Conservation (phyloP, 2,329 filamentous ascomycete species). For the Chrysosporium keratinophilum region DNA sequence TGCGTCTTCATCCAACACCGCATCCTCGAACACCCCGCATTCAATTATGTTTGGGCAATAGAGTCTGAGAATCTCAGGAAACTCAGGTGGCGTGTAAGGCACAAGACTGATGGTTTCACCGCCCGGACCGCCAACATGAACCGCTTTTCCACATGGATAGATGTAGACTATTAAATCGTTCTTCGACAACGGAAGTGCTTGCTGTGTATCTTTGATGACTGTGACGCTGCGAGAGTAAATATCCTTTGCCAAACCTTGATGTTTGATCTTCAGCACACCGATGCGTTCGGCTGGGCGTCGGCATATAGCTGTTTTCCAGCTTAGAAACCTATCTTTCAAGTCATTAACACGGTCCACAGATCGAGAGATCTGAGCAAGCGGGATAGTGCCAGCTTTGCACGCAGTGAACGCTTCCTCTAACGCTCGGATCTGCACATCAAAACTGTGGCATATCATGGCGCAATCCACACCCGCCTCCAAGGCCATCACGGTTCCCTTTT, state of each 20-base stretch:
- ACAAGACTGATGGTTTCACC: conserved; percentile 29
- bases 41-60: conserved; percentile 24
- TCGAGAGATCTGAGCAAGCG: conserved; percentile 24
- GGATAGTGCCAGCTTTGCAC: conserved; percentile 28
- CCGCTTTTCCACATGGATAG: conserved; percentile 29
- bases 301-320: conserved; percentile 25
- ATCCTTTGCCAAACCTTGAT: conserved; percentile 24
- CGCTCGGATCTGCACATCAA: conserved; percentile 32
- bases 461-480: conserved; percentile 38
- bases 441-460: conserved; percentile 39
- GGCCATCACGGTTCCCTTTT: conserved; percentile 33
- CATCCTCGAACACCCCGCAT: conserved; percentile 26
- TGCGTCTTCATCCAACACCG: conserved; percentile 24
- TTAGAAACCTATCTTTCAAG: conserved; percentile 31
- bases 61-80: conserved; percentile 25
- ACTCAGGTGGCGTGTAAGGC: conserved; percentile 25
- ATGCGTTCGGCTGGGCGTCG: conserved; percentile 18
- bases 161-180: conserved; percentile 28
- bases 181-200: conserved; percentile 25
- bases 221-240: conserved; percentile 35
- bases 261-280: conserved; percentile 20
- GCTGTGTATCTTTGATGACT: conserved; percentile 27
- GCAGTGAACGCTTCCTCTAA: conserved; percentile 33
- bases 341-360: conserved; percentile 28
- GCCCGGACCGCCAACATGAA: conserved; percentile 31